Base-by-base conservation (phyloP, 495 filamentous ascomycete genomes). In the Corynascus novoguineensis region DNA sequence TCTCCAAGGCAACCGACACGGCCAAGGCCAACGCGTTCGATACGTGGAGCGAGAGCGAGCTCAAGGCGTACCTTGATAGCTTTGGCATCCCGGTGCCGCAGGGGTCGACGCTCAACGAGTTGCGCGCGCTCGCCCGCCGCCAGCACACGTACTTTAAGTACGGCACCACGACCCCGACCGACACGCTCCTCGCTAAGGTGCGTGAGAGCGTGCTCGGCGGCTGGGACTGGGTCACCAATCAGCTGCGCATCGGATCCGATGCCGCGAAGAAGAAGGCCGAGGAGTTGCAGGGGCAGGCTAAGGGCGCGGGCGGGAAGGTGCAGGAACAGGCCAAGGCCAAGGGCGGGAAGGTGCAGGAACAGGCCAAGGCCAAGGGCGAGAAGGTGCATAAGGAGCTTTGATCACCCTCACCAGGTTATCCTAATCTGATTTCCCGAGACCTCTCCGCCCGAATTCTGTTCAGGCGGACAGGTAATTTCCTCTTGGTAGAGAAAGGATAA, bases 31-130 rank as follows among this genome's bases (percentile, higher is more conserved):
- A 69, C 17, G 79, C 83, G 4, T 93, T 93, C 60, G 85, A 93
- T 46, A 85, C 82, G 2, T 95, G 90, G 90, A 87, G 87, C 50
- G 83, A 78, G 57, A 78, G 73, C 53, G 90, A 95, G 19, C 75
- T 95, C 51, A 92, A 92, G 75, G 73, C 80, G 14, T 92, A 90
- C 59, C 78, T 92, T 12, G 89, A 92, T 68, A 86, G 83, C 48
- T 92, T 91, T 63, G 89, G 88, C 37, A 77, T 92, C 6, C 80
- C 83, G 11, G 81, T 79, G 41, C 87, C 86, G 42, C 87, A 89
- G 70, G 87, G 86, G 28, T 83, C 82, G 32, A 84, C 71, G 48
- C 68, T 81, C 34, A 86, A 87, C 55, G 83, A 88, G 62, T 73
- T 87, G 49, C 80, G 28, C 75, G 83, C 86, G 22, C 76, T 84